These are phyloP conservation scores for Neofusicoccum cordaticola DNA, from an alignment of 2,329 filamentous ascomycete species.

Conservation along the genomic window DNA sequence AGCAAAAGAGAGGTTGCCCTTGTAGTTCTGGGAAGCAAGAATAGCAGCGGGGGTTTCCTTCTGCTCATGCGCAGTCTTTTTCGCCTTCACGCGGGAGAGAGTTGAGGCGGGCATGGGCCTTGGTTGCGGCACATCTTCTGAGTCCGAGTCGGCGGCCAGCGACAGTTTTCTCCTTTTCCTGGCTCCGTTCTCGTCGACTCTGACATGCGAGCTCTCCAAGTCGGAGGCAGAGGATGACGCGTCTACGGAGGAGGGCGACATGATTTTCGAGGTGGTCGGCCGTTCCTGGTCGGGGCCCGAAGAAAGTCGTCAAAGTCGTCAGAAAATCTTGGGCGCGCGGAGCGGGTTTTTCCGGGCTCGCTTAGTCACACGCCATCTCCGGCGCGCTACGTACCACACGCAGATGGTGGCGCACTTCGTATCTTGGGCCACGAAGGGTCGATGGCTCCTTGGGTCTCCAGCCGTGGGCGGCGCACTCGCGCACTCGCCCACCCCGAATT, in stretches of 20 bases:
- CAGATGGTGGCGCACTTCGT: no score
- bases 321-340: conserved; percentile 6
- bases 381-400: background rate
- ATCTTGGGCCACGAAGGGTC: no score
- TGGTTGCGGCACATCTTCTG: conserved; percentile 20
- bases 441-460: no score
- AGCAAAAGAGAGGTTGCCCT: conserved; percentile 62
- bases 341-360: background rate
- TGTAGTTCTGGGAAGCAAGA: conserved; percentile 18
- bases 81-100: conserved; percentile 36
- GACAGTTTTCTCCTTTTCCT: conserved; percentile 38
- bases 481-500: background rate
- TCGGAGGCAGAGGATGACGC: conserved; percentile 14
- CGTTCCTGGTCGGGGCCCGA: background rate
- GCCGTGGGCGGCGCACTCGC: background rate
- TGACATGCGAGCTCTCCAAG: conserved; percentile 12
- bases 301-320: background rate
- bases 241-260: conserved; percentile 8
- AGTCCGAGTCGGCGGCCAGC: conserved; percentile 18
- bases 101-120: conserved; percentile 21
- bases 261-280: background rate
- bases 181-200: conserved; percentile 26
- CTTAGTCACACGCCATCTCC: background rate
- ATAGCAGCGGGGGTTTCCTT: conserved; percentile 15
- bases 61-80: conserved; percentile 20